These are phyloP conservation scores for Vitis rotundifolia DNA, from an alignment of 164 flowering plant species.

Conservation along the genomic window DNA sequence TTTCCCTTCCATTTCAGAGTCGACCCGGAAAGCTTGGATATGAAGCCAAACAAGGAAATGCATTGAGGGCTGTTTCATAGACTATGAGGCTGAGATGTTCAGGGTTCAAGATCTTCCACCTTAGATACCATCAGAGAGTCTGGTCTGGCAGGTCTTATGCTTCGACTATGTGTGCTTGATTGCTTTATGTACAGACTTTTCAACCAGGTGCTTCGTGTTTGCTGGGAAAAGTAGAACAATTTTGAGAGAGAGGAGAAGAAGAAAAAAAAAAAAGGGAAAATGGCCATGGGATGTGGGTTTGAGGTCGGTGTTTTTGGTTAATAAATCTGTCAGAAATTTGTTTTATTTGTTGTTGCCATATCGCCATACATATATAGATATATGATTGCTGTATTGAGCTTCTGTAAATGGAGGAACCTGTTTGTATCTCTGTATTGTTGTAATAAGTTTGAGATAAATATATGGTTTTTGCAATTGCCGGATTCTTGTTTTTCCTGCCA, in stretches of 20 bases:
- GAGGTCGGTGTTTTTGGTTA: neutral
- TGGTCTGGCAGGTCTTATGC: slow-evolving; percentile 10
- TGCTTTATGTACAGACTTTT: slow-evolving; percentile 14
- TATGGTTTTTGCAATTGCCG: neutral
- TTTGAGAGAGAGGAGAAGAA: slow-evolving; percentile 9
- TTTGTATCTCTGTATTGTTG: neutral
- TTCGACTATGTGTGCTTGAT: slow-evolving; percentile 13
- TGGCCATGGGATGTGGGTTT: slow-evolving; percentile 1
- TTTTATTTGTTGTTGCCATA: neutral
- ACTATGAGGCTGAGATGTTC: neutral
- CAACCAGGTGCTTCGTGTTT: slow-evolving; percentile 5
- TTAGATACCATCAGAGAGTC: slow-evolving; percentile 3
- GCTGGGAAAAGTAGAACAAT: slow-evolving; percentile 8
- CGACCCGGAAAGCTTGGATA: neutral
- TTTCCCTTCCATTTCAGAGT: neutral
- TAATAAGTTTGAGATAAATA: neutral
- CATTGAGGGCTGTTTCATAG: slow-evolving; percentile 16
- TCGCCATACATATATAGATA: neutral
- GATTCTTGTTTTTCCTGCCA: too few relatives aligned
- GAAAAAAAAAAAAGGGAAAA: neutral
- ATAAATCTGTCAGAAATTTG: neutral
- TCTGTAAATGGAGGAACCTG: slow-evolving; percentile 2
- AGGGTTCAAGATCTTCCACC: neutral
- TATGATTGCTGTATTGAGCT: neutral
- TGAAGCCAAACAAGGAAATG: neutral